phyloP scores from a whole-genome alignment of 2,329 filamentous ascomycete species.

The Calonectria pteridis region DNA sequence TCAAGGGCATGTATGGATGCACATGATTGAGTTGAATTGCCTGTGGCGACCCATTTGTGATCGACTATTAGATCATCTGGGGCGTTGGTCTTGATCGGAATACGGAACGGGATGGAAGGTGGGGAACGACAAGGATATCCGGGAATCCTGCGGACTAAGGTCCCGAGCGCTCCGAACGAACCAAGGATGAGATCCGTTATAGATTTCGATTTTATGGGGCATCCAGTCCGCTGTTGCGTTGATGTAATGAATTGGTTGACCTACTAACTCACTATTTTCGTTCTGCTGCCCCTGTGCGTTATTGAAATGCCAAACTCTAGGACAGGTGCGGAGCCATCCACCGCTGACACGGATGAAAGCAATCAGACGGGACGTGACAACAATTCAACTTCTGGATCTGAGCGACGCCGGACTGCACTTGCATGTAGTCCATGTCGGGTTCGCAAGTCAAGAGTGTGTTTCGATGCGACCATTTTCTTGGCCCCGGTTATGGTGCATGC shows the following conservation, averaged over 20 bases:
- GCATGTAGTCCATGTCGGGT: conserved; percentile 1
- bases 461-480: not conserved
- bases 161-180: not conserved
- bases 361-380: not conserved
- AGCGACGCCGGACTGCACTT: not conserved
- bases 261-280: too few relatives aligned
- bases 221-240: not conserved
- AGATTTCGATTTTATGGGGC: not conserved
- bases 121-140: not conserved
- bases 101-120: conserved; percentile 4
- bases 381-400: not conserved
- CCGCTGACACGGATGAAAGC: not conserved
- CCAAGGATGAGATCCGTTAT: not conserved
- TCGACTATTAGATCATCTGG: not conserved
- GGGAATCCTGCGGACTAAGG: not conserved
- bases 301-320: not conserved
- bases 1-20: not conserved
- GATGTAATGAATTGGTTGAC: not conserved
- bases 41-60: not conserved
- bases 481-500: not conserved
- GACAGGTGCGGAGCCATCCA: not conserved
- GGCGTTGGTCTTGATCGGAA: not conserved
- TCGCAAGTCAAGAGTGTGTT: not conserved
- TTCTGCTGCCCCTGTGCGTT: too few relatives aligned
- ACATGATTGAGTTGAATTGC: not conserved